Percentiles rank a stretch among this genome's conserved stretches.
These are phyloP conservation scores for Crepidotus variabilis DNA, from an alignment of 768 basidiomycete species.

Conservation along the genomic window DNA sequence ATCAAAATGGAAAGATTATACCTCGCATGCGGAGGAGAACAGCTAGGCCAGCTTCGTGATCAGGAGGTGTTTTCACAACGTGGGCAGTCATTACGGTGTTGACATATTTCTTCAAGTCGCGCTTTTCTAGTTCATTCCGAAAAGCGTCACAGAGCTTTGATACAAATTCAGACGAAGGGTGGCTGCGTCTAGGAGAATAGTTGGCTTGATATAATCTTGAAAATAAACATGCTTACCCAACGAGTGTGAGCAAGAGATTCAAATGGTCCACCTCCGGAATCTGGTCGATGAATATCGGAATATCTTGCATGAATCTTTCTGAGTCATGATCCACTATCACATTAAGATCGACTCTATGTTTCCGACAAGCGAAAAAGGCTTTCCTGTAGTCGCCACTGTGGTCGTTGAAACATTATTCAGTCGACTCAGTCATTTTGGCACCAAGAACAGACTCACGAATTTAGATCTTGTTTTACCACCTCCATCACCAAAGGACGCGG, in stretches of 20 bases:
- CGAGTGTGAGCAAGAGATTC: slow-evolving; percentile 83
- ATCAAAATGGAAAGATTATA: slow-evolving; percentile 25
- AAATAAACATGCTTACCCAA: slow-evolving; percentile 56
- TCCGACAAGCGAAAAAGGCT: slow-evolving; percentile 88
- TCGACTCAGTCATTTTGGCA: neutral
- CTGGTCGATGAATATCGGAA: slow-evolving; percentile 76
- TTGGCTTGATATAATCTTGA: neutral
- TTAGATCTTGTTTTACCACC: slow-evolving; percentile 73
- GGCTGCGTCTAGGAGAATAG: slow-evolving; percentile 47
- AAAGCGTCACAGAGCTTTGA: slow-evolving; percentile 75
- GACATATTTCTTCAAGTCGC: slow-evolving; percentile 74
- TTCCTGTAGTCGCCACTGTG: slow-evolving; percentile 73
- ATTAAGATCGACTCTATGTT: slow-evolving; percentile 90
- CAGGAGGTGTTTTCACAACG: slow-evolving; percentile 87
- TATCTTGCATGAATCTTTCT: slow-evolving; percentile 55
- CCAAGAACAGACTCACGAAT: slow-evolving; percentile 46
- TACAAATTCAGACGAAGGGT: slow-evolving; percentile 54
- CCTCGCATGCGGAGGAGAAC: slow-evolving; percentile 78
- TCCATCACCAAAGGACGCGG: slow-evolving; percentile 89
- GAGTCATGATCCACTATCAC: slow-evolving; percentile 81
- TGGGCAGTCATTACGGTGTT: slow-evolving; percentile 92
- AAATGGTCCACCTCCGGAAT: slow-evolving; percentile 88
- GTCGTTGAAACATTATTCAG: neutral
- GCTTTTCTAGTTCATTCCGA: slow-evolving; percentile 64
- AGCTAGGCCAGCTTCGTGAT: slow-evolving; percentile 80